Conservation (phyloP, 2,329 filamentous ascomycete species). For the Orbilia oligospora region DNA sequence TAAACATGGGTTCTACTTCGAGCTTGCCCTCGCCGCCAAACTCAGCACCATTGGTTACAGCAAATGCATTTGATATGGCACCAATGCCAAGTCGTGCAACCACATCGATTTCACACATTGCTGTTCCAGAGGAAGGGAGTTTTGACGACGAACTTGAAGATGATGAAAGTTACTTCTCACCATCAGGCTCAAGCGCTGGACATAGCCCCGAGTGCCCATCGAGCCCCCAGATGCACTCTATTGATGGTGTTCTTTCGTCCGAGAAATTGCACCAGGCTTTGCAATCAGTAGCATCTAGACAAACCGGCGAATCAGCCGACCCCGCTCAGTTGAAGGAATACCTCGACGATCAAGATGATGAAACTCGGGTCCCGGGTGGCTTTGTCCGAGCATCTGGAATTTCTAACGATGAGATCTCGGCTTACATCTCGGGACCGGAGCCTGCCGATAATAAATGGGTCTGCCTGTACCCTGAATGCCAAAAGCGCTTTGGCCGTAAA, state of each 20-base stretch:
- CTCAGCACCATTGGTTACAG: constrained; percentile 61
- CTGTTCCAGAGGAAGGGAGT: constrained; percentile 60
- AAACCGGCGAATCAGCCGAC: constrained; percentile 24
- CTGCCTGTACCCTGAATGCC: constrained; percentile 82
- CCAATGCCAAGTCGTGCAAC: constrained; percentile 62
- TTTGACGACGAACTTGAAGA: constrained; percentile 57
- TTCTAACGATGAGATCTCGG: constrained; percentile 84
- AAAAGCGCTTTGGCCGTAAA: constrained; percentile 93
- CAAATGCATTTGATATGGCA: constrained; percentile 64
- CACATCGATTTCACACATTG: constrained; percentile 62
- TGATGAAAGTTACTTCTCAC: constrained; percentile 63
- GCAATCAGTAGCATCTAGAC: constrained; percentile 48
- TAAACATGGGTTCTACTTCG: constrained; percentile 57
- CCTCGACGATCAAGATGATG: constrained; percentile 48
- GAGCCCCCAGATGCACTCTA: constrained; percentile 54
- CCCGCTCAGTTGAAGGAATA: constrained; percentile 26
- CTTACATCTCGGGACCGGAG: constrained; percentile 81
- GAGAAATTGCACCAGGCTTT: constrained; percentile 59
- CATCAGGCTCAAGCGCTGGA: constrained; percentile 52
- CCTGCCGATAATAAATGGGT: constrained; percentile 82
- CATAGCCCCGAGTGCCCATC: constrained; percentile 52
- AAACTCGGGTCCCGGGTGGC: constrained; percentile 52
- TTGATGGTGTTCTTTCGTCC: constrained; percentile 60
- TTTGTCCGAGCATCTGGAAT: constrained; percentile 72
- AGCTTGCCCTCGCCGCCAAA: constrained; percentile 62